Conservation (phyloP, 257 asterid species). For the Ilex asprella region DNA sequence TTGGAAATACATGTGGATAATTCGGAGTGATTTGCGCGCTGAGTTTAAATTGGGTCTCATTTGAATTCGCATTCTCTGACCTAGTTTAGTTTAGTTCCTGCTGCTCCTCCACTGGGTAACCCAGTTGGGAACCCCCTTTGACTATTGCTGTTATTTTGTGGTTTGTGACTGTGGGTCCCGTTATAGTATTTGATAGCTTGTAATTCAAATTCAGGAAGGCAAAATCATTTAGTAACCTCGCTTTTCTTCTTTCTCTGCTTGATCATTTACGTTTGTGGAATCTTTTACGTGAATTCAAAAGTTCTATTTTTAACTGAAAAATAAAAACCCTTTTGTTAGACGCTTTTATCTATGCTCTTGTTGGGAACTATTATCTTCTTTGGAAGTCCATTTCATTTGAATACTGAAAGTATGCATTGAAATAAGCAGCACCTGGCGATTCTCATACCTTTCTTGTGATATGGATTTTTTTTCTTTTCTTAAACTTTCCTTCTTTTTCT, state of each 20-base stretch:
- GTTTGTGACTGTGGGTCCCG: too few relatives aligned
- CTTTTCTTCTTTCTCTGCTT: too few relatives aligned
- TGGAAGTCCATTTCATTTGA: slow-evolving; percentile 2
- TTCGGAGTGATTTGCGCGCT: too few relatives aligned
- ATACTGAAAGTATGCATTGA: neutral
- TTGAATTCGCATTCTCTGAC: slow-evolving; percentile 30
- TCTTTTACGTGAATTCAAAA: slow-evolving; percentile 29
- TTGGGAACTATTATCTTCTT: neutral
- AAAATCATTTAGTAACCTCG: too few relatives aligned
- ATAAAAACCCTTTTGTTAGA: slow-evolving; percentile 10
- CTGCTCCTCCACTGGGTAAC: slow-evolving; percentile 26
- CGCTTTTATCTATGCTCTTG: neutral
- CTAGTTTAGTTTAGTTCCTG: slow-evolving; percentile 44
- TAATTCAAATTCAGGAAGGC: too few relatives aligned
- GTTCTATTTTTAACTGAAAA: slow-evolving; percentile 14
- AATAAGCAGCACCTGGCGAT: slow-evolving; percentile 22
- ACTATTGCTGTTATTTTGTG: too few relatives aligned
- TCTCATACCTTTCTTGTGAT: slow-evolving; percentile 69
- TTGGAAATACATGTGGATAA: neutral
- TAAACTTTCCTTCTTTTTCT: slow-evolving; percentile 6
- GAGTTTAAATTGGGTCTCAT: neutral
- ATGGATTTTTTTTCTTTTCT: slow-evolving; percentile 22
- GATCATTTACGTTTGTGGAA: too few relatives aligned
- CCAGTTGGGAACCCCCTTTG: too few relatives aligned
- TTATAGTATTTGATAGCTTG: too few relatives aligned